Evolutionary conservation across 306 rosid species (phyloP).

Genomic region (Potentilla sterilis): DNA sequence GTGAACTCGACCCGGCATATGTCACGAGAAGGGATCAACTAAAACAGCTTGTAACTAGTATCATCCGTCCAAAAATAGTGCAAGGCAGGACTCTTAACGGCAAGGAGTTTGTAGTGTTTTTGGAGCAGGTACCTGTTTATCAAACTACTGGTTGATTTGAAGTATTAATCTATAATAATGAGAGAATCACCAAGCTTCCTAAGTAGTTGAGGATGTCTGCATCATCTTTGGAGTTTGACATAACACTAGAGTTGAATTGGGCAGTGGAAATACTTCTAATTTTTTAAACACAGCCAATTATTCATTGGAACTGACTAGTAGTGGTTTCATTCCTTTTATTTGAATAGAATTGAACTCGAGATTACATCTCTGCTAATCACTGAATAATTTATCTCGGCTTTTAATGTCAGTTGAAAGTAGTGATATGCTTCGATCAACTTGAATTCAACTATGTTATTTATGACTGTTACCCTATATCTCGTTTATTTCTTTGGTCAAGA

Average conservation of each 20-base stretch:
- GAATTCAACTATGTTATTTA: background rate
- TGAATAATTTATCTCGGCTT: background rate
- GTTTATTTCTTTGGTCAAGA: background rate
- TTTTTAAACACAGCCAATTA: background rate
- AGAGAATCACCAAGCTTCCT: background rate
- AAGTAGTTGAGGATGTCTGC: slow-evolving; percentile 14
- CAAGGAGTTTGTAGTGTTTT: slow-evolving; percentile 77
- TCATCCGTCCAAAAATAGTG: slow-evolving; percentile 86
- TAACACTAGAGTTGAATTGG: background rate
- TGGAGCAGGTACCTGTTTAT: slow-evolving; percentile 65
- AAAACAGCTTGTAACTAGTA: slow-evolving; percentile 74
- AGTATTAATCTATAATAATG: background rate
- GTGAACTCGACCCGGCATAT: slow-evolving; percentile 73
- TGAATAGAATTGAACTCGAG: background rate
- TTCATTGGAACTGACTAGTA: background rate
- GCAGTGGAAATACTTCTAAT: background rate
- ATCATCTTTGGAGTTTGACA: slow-evolving; percentile 1
- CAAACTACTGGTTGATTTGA: background rate
- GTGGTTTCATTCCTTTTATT: background rate
- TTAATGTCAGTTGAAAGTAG: background rate
- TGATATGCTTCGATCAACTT: background rate
- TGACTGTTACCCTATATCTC: background rate
- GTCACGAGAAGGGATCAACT: slow-evolving; percentile 72
- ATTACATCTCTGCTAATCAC: background rate
- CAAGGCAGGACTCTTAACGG: slow-evolving; percentile 77